Conservation (phyloP, 805 yeast species). For the Cyberlindnera xishuangbannaensis region DNA sequence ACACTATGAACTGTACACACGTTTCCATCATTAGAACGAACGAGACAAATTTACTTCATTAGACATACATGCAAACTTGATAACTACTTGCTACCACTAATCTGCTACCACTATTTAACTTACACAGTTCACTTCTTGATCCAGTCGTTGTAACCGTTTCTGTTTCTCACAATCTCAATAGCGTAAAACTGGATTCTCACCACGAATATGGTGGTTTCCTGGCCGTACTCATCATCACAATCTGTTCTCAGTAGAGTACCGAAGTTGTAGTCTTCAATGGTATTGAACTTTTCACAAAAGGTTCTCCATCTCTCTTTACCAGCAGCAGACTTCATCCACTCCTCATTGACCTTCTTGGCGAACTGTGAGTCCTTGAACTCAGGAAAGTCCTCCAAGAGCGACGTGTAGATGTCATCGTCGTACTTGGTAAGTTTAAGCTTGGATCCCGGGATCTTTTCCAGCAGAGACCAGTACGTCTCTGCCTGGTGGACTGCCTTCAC, state of each 20-base stretch:
- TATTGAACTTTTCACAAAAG: conserved; percentile 77
- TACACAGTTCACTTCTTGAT: conserved; percentile 30
- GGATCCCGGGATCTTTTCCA: conserved; percentile 73
- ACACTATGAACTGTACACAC: too few species aligned
- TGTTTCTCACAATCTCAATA: conserved; percentile 90
- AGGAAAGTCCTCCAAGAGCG: conserved; percentile 73
- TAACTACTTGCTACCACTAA: too few species aligned
- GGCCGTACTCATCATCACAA: conserved; percentile 66
- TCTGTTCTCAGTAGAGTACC: conserved; percentile 88
- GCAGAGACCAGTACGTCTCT: conserved; percentile 84
- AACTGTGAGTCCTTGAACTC: conserved; percentile 63
- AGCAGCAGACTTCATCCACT: conserved; percentile 67
- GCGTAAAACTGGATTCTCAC: conserved; percentile 95
- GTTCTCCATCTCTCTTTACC: conserved; percentile 92
- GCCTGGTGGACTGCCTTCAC: conserved; percentile 96
- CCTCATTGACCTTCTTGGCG: conserved; percentile 60
- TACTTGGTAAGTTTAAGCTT: conserved; percentile 63
- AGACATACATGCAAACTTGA: too few species aligned
- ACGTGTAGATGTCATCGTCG: conserved; percentile 64
- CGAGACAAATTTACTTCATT: too few species aligned
- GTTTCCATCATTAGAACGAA: too few species aligned
- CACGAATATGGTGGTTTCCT: conserved; percentile 79
- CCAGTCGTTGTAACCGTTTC: conserved; percentile 91
- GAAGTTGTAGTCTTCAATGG: conserved; percentile 87
- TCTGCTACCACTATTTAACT: too few species aligned